Conservation (phyloP, 805 yeast genomes). For the Kodamaea neixiangensis region DNA sequence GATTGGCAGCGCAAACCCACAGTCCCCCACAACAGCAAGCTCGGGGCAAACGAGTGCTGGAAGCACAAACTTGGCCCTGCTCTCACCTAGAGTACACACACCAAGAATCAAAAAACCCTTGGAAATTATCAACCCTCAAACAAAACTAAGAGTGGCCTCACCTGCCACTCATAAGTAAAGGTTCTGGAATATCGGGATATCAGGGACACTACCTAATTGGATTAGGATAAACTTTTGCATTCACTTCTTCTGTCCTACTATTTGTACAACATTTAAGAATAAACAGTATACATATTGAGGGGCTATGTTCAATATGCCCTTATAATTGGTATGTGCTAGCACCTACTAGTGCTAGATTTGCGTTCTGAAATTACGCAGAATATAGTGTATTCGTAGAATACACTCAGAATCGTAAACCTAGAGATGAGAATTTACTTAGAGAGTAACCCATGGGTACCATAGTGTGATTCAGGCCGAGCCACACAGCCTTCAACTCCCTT, state of each 20-base stretch:
- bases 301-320: not conserved
- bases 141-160: conserved; percentile 56
- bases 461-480: too few relatives aligned
- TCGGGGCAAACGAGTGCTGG: not conserved
- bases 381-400: too few relatives aligned
- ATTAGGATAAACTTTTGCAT: conserved; percentile 3
- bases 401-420: too few relatives aligned
- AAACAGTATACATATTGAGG: not conserved
- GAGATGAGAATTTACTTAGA: too few relatives aligned
- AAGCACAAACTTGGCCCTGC: conserved; percentile 10
- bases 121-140: conserved; percentile 64
- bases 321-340: not conserved
- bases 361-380: too few relatives aligned
- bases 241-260: conserved; percentile 5
- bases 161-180: conserved; percentile 30
- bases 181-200: not conserved
- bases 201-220: conserved; percentile 1
- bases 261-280: not conserved
- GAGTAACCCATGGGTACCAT: too few relatives aligned
- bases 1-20: conserved; percentile 21
- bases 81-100: conserved; percentile 50
- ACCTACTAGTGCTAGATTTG: too few relatives aligned
- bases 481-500: too few relatives aligned
- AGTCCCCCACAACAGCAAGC: conserved; percentile 19
- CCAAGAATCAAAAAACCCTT: conserved; percentile 61